Conservation (phyloP, 2,329 filamentous ascomycete species). For the Chaetomium sp. region DNA sequence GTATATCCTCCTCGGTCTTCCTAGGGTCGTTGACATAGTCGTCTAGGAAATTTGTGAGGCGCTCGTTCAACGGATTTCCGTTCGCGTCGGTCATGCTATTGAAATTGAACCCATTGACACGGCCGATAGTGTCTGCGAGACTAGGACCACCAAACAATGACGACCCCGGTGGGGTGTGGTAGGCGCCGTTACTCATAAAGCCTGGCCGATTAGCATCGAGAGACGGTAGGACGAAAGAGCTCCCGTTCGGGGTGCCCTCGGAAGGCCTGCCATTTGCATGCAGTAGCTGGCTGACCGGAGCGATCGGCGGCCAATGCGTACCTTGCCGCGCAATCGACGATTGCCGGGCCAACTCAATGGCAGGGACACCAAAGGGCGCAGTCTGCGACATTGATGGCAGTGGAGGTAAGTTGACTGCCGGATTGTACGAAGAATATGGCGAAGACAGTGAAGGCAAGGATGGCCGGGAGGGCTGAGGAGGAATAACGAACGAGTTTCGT, state of each 20-base stretch:
- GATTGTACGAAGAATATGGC: background rate
- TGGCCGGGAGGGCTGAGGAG: constrained; percentile 7
- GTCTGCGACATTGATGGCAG: constrained; percentile 1
- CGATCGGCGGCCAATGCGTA: constrained; percentile 10
- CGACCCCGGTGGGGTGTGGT: constrained; percentile 16
- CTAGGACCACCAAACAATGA: background rate
- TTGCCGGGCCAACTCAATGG: constrained; percentile 32
- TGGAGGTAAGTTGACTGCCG: background rate
- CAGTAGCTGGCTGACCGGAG: background rate
- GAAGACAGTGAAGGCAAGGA: constrained; percentile 13
- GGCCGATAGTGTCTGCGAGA: constrained; percentile 44
- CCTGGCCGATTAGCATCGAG: constrained; percentile 25
- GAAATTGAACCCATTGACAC: constrained; percentile 45
- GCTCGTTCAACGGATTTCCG: constrained; percentile 43
- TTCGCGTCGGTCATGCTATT: constrained; percentile 40
- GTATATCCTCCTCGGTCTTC: constrained; percentile 63
- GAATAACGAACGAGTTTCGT: background rate
- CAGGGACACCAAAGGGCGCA: constrained; percentile 14
- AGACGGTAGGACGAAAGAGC: background rate
- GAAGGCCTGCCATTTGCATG: background rate
- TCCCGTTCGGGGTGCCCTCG: background rate
- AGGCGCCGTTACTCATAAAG: constrained; percentile 29
- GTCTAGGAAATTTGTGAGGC: constrained; percentile 41
- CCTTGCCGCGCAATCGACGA: constrained; percentile 26
- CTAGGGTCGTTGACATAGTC: constrained; percentile 44